Conservation (phyloP, 2,329 filamentous ascomycete species). For the Massarina eburnea region DNA sequence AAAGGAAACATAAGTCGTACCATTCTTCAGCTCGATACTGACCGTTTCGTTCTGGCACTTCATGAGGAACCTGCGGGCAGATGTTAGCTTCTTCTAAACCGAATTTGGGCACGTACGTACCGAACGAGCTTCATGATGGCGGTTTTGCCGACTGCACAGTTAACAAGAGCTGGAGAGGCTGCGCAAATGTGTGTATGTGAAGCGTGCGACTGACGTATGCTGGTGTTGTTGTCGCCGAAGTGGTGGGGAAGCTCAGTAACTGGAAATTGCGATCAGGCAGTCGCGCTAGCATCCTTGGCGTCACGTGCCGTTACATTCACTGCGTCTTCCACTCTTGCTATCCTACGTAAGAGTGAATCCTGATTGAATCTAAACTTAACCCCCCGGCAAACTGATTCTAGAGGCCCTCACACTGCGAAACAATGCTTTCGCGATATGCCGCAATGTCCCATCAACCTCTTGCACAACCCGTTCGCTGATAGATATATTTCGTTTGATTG, state of each 20-base stretch:
- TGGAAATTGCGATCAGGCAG: slow-evolving; percentile 6
- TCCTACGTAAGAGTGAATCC: too few species aligned
- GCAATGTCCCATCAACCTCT: neutral
- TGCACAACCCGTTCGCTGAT: neutral
- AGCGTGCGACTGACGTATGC: slow-evolving; percentile 4
- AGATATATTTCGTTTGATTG: neutral
- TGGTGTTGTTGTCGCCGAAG: slow-evolving; percentile 5
- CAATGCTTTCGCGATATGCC: neutral
- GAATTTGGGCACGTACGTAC: slow-evolving; percentile 15
- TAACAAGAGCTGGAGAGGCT: neutral
- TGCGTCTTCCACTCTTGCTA: neutral
- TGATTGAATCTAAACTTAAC: too few species aligned
- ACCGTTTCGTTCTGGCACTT: slow-evolving; percentile 99
- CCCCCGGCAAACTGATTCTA: too few species aligned
- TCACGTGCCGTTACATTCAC: slow-evolving; percentile 13
- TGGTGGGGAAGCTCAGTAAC: slow-evolving; percentile 12
- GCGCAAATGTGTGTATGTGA: neutral
- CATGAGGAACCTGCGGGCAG: slow-evolving; percentile 80
- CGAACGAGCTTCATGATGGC: slow-evolving; percentile 41
- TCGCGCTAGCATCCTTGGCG: slow-evolving; percentile 2
- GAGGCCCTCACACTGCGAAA: neutral
- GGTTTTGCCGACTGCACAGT: neutral
- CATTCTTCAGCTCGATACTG: slow-evolving; percentile 98
- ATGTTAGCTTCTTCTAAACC: slow-evolving; percentile 19
- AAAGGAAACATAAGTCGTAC: slow-evolving; percentile 50